Conservation (phyloP, 257 asterid genomes). For the Jacaranda copaia region DNA sequence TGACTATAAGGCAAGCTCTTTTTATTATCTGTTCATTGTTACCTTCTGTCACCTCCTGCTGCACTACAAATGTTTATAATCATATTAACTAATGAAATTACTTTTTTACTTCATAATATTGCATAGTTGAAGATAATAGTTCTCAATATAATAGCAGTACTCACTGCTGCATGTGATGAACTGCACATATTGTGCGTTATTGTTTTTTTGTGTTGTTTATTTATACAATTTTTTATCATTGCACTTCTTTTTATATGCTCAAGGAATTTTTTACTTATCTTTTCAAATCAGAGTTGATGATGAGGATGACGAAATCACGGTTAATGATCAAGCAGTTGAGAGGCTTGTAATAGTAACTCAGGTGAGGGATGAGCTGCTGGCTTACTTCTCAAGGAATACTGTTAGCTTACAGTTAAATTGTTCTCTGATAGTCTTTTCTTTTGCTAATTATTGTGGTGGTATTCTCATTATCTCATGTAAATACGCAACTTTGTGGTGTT, state of each 20-base stretch:
- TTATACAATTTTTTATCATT: constrained; percentile 3
- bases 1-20: constrained; percentile 13
- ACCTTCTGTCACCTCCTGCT: neutral
- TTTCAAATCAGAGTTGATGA: constrained; percentile 62
- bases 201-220: neutral
- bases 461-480: constrained; percentile 8
- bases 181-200: neutral
- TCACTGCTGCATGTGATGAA: constrained; percentile 7
- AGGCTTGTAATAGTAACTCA: constrained; percentile 86
- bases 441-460: constrained; percentile 22
- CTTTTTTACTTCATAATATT: neutral
- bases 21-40: neutral
- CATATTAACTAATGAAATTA: neutral
- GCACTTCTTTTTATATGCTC: constrained; percentile 21
- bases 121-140: constrained; percentile 22
- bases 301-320: constrained; percentile 72
- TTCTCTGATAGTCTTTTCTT: neutral
- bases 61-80: constrained; percentile 9
- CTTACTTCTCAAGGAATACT: constrained; percentile 23
- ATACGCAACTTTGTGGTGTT: constrained; percentile 5
- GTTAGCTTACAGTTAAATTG: constrained; percentile 8
- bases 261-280: constrained; percentile 3
- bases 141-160: constrained; percentile 19
- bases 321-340: constrained; percentile 75
- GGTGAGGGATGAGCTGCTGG: constrained; percentile 51